Conservation (phyloP, 2,329 filamentous ascomycete genomes). For the Pyrenochaeta sp. region DNA sequence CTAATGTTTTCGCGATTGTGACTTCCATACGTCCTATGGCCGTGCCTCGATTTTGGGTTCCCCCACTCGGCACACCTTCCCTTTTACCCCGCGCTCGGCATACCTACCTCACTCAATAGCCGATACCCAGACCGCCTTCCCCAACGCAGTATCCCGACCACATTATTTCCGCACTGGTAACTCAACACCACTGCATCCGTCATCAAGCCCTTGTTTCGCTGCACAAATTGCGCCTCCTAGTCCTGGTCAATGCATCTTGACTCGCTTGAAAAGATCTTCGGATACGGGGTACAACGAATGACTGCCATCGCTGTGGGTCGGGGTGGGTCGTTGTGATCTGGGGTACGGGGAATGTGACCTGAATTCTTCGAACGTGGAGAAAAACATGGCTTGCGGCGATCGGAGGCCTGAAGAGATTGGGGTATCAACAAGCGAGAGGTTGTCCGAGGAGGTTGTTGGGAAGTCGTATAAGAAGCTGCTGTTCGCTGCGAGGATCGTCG, state of each 20-base stretch:
- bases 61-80: constrained; percentile 18
- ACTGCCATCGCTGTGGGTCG: neutral
- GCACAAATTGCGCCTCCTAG: constrained; percentile 1
- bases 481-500: constrained; percentile 3
- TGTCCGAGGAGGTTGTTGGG: constrained; percentile 11
- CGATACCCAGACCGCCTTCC: constrained; percentile 8
- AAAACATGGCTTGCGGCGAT: constrained; percentile 6
- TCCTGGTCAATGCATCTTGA: constrained; percentile 3
- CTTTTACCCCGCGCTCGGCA: constrained; percentile 19
- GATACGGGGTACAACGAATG: constrained; percentile 6
- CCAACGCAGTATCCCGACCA: constrained; percentile 14
- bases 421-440: constrained; percentile 18
- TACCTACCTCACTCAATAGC: constrained; percentile 13
- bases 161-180: constrained; percentile 9
- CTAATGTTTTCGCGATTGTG: too few species aligned
- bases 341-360: constrained; percentile 12
- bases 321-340: constrained; percentile 13
- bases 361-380: constrained; percentile 8
- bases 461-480: constrained; percentile 18
- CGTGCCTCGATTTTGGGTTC: neutral
- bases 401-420: constrained; percentile 8
- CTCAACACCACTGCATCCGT: constrained; percentile 12
- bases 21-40: too few species aligned
- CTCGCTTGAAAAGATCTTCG: constrained; percentile 16
- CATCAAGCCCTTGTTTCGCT: constrained; percentile 1